phyloP scores from a whole-genome alignment of 2,329 filamentous ascomycete species.

The Sarocladium oryzae region DNA sequence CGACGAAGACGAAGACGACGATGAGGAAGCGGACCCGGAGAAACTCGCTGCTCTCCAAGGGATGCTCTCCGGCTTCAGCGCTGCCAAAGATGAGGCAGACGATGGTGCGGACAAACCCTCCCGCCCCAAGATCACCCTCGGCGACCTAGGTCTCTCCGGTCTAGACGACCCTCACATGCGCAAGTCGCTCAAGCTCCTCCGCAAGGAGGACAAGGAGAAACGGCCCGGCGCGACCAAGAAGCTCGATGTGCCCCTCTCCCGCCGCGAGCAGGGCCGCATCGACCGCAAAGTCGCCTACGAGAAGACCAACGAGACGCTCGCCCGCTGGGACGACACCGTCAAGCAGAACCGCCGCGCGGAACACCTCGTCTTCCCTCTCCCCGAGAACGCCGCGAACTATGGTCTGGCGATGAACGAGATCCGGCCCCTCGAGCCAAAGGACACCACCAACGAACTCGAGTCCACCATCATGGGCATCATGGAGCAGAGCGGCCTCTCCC shows the following conservation, averaged over 20 bases:
- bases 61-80: slow-evolving; percentile 60
- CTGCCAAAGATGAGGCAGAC: slow-evolving; percentile 45
- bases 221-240: slow-evolving; percentile 50
- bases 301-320: slow-evolving; percentile 85
- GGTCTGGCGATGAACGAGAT: slow-evolving; percentile 58
- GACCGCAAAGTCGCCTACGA: slow-evolving; percentile 79
- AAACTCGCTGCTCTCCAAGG: slow-evolving; percentile 60
- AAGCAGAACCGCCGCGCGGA: slow-evolving; percentile 90
- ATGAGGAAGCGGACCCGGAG: slow-evolving; percentile 40
- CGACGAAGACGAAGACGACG: slow-evolving; percentile 37
- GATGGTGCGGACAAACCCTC: slow-evolving; percentile 46
- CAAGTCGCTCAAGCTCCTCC: slow-evolving; percentile 70
- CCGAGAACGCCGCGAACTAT: slow-evolving; percentile 59
- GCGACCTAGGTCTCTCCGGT: slow-evolving; percentile 65
- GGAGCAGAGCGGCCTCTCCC: slow-evolving; percentile 74
- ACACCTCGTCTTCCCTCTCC: slow-evolving; percentile 80
- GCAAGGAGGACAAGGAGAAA: slow-evolving; percentile 50
- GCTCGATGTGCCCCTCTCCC: slow-evolving; percentile 75
- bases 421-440: slow-evolving; percentile 54
- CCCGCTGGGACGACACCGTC: slow-evolving; percentile 90
- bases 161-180: slow-evolving; percentile 70
- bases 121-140: slow-evolving; percentile 64
- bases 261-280: slow-evolving; percentile 78
- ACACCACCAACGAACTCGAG: slow-evolving; percentile 71
- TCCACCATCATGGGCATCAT: slow-evolving; percentile 81